phyloP scores from a whole-genome alignment of 164 flowering plant genomes.

The Annona squamosa region DNA sequence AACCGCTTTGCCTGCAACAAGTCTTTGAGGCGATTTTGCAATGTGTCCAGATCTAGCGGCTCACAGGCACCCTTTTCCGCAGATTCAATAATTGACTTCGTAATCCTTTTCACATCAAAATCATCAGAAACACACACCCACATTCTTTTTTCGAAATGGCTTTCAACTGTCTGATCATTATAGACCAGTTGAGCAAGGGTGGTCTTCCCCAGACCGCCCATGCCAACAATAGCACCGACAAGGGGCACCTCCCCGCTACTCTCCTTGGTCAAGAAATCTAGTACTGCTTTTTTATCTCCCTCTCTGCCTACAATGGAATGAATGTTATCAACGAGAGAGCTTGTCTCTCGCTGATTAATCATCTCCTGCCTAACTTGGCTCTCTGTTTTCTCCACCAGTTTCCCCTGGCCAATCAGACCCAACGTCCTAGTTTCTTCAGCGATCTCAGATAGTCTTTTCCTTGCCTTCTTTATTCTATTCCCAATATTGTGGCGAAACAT shows the following conservation, averaged over 20 bases:
- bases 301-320: not conserved
- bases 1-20: not conserved
- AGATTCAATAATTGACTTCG: not conserved
- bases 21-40: not conserved
- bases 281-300: not conserved
- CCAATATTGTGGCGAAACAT: not conserved
- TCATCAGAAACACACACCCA: not conserved
- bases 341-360: not conserved
- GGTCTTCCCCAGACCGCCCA: conserved; percentile 1
- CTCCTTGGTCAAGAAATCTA: not conserved
- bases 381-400: not conserved
- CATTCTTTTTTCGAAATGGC: not conserved
- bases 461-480: not conserved
- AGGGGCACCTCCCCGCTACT: not conserved
- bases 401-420: not conserved
- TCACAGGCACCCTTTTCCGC: not conserved
- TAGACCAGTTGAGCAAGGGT: conserved; percentile 3
- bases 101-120: not conserved
- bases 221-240: not conserved
- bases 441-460: not conserved
- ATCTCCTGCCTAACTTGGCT: not conserved
- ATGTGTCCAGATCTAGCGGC: not conserved
- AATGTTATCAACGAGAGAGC: not conserved
- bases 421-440: not conserved
- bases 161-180: not conserved